Percentiles rank a stretch among this genome's conserved stretches.
phyloP scores from a whole-genome alignment of 2,329 filamentous ascomycete species.

The Beauveria australis region DNA sequence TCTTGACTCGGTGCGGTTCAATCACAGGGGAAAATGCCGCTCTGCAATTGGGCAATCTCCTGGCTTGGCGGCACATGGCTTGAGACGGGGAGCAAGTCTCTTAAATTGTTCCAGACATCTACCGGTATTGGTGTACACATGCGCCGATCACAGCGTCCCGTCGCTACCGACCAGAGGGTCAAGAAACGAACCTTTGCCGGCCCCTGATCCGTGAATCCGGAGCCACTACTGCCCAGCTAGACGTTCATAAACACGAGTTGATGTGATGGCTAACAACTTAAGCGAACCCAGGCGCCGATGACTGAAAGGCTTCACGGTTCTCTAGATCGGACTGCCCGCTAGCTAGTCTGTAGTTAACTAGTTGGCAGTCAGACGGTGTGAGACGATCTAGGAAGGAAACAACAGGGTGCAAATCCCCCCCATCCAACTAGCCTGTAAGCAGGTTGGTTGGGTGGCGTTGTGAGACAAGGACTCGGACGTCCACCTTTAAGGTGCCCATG shows the following conservation, averaged over 20 bases:
- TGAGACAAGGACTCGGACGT: slow-evolving; percentile 5
- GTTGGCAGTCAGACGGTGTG: background rate
- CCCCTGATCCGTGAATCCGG: background rate
- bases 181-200: no score
- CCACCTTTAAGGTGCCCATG: background rate
- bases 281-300: background rate
- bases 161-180: background rate
- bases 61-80: background rate
- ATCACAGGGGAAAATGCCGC: background rate
- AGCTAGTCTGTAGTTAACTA: background rate
- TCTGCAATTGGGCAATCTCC: background rate
- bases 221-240: no score
- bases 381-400: background rate
- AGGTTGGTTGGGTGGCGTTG: background rate
- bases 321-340: background rate
- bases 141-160: background rate
- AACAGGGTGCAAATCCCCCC: background rate
- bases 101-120: background rate
- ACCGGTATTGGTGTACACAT: background rate
- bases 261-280: no score
- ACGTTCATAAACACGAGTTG: no score
- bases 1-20: background rate
- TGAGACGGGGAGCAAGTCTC: no score
- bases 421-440: background rate
- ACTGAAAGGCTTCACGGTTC: background rate